Base-by-base conservation (phyloP, 495 filamentous ascomycete genomes). In the Penicillium dipodomyicola region DNA sequence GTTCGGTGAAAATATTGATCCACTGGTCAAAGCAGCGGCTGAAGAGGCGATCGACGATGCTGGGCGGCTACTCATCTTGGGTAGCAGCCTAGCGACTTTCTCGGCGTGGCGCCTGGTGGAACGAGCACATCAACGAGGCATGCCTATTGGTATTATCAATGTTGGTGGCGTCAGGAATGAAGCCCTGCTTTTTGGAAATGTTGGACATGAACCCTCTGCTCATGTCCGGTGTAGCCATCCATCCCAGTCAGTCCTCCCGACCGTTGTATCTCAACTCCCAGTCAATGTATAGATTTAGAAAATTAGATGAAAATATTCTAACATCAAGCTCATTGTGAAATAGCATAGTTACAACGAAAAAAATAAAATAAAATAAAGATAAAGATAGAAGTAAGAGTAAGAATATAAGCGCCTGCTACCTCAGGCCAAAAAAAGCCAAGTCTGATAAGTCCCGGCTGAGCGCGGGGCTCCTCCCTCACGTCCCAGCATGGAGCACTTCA, bases 61-160 rank as follows among this genome's bases (percentile, higher is more conserved):
- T 9, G 83, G 82, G 15, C 77, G 82, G 30, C 68, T 98, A 22
- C 77, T 98, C 29, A 81, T 97, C 15, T 67, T 97, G 14, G 94
- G 92, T 9, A 96, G 87, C 40, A 95, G 89, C 62, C 77, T 98
- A 46, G 94, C 94, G 9, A 97, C 94, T 0, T 97, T 92, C 69
- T 96, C 91, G 7, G 94, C 94, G 2, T 98, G 91, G 90, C 80
- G 93, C 58, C 67, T 98, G 37, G 91, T 87, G 8, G 92, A 89
- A 77, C 75, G 85, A 54, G 93, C 93, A 9, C 87, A 87, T 56
- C 87, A 91, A 60, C 77, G 82, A 60, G 87, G 86, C 9, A 92
- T 92, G 84, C 87, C 91, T 3, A 86, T 97, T 67, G 93, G 83
- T 0, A 84, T 95, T 48, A 74, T 96, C 52, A 96, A 93, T 64